Conservation (phyloP, 1,284 basidiomycete species). For the Pseudozyma tsukubaensis region DNA sequence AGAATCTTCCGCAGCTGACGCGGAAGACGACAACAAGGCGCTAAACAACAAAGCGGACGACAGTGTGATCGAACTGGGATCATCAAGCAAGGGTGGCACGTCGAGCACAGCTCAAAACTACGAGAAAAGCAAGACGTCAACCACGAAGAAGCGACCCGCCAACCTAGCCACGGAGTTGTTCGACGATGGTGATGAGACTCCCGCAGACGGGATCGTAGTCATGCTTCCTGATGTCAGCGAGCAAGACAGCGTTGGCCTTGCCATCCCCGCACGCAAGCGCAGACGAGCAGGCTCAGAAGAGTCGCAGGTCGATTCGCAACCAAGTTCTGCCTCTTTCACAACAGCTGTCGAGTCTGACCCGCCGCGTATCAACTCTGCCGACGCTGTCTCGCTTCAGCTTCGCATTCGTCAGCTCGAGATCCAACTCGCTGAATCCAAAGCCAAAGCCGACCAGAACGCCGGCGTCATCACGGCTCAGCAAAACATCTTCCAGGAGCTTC, state of each 20-base stretch:
- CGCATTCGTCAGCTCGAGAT: slow-evolving; percentile 40
- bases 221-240: neutral
- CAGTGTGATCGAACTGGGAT: neutral
- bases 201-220: neutral
- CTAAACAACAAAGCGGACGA: neutral
- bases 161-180: slow-evolving; percentile 30
- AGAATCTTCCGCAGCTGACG: neutral
- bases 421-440: slow-evolving; percentile 37
- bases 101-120: slow-evolving; percentile 7
- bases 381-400: slow-evolving; percentile 28
- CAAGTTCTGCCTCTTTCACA: slow-evolving; percentile 30
- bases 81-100: neutral
- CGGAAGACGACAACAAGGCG: neutral
- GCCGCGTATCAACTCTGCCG: slow-evolving; percentile 10
- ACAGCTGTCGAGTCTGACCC: slow-evolving; percentile 19
- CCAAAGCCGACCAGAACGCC: slow-evolving; percentile 15
- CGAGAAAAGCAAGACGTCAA: slow-evolving; percentile 4
- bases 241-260: neutral
- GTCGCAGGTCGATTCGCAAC: slow-evolving; percentile 21
- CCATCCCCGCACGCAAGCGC: slow-evolving; percentile 22
- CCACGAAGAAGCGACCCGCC: neutral
- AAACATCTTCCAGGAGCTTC: slow-evolving; percentile 34
- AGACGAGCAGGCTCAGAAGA: slow-evolving; percentile 20
- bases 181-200: slow-evolving; percentile 12
- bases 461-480: slow-evolving; percentile 36